These are phyloP conservation scores for Peronospora belbahrii DNA, from an alignment of 352 stramenopile species.

Conservation along the genomic window DNA sequence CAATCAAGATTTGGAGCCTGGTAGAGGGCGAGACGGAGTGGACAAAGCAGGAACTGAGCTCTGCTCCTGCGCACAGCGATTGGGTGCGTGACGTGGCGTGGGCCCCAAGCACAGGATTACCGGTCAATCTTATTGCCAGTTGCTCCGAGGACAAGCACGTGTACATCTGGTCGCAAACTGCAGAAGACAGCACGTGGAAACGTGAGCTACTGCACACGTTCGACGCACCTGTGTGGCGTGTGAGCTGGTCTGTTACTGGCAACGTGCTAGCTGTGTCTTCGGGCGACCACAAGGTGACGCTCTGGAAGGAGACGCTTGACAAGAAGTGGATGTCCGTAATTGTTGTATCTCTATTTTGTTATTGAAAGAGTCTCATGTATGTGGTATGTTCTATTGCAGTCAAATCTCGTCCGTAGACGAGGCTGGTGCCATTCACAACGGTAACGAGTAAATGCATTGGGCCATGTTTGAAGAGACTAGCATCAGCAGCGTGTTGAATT, in stretches of 20 bases:
- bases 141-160: conserved; percentile 87
- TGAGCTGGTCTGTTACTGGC: conserved; percentile 97
- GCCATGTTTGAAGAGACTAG: conserved; percentile 8
- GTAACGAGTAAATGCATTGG: conserved; percentile 40
- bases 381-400: conserved; percentile 30
- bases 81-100: conserved; percentile 97
- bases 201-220: conserved; percentile 91
- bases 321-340: conserved; percentile 91
- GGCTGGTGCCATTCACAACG: conserved; percentile 69
- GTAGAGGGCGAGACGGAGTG: conserved; percentile 64
- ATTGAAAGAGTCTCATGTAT: not conserved
- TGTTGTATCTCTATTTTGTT: not conserved
- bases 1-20: conserved; percentile 93
- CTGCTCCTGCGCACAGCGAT: conserved; percentile 85
- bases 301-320: conserved; percentile 98
- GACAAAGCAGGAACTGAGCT: conserved; percentile 71
- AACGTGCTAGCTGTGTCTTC: conserved; percentile 97
- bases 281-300: conserved; percentile 94
- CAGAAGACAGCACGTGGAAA: conserved; percentile 79
- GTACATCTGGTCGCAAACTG: conserved; percentile 93
- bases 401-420: conserved; percentile 87
- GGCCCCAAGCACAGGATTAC: conserved; percentile 90
- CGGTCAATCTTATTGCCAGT: conserved; percentile 91
- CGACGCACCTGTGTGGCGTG: conserved; percentile 94
- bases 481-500: conserved; percentile 4